These are phyloP conservation scores for Acacia crassicarpa DNA, from an alignment of 306 rosid species.

Conservation along the genomic window DNA sequence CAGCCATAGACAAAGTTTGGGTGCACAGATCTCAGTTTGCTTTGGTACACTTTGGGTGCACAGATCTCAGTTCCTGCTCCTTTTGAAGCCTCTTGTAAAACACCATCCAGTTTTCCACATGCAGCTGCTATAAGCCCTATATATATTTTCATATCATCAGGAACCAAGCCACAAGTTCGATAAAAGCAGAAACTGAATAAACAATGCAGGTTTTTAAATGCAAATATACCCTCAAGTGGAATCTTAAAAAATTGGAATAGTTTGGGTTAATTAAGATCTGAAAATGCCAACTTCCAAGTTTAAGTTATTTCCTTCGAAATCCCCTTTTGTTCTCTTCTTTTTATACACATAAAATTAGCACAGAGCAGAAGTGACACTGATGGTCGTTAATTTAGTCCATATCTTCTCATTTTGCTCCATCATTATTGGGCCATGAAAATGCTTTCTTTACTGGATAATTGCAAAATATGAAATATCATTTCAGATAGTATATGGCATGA, in stretches of 20 bases:
- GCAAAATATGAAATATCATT: neutral
- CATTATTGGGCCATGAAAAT: neutral
- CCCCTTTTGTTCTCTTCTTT: neutral
- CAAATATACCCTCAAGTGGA: neutral
- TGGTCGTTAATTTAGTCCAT: neutral
- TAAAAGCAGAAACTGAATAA: neutral
- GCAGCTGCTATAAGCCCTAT: constrained; percentile 86
- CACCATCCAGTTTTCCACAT: constrained; percentile 62
- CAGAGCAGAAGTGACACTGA: neutral
- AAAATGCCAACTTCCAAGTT: neutral
- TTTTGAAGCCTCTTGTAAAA: constrained; percentile 48
- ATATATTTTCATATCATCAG: constrained; percentile 29
- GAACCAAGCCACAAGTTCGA: constrained; percentile 11
- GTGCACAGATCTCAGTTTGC: constrained; percentile 37
- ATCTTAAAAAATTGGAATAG: neutral
- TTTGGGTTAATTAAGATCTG: neutral
- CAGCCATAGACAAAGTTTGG: constrained; percentile 46
- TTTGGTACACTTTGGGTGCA: constrained; percentile 41
- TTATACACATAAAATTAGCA: neutral
- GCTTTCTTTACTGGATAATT: neutral
- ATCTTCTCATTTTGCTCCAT: neutral
- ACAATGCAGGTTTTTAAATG: too few relatives aligned
- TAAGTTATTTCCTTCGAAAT: neutral
- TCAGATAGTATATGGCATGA: neutral
- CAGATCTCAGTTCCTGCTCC: constrained; percentile 45